A percentile compares a stretch with the other conserved stretches of the same genome.
phyloP scores from a whole-genome alignment of 2,329 filamentous ascomycete species.

The Sclerotinia minor region DNA sequence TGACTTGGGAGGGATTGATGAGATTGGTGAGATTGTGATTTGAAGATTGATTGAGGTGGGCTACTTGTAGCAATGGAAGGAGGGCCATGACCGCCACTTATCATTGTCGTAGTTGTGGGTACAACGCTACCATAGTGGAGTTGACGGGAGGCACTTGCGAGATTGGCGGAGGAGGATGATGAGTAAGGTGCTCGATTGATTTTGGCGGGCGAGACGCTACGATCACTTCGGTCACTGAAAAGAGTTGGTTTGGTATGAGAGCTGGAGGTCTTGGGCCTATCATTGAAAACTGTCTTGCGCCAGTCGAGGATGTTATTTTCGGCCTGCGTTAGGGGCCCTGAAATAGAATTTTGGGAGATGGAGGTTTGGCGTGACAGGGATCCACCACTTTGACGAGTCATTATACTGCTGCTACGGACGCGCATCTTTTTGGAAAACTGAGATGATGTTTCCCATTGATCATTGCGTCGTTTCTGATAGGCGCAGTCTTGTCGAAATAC shows the following conservation, averaged over 20 bases:
- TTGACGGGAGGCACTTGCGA: constrained; percentile 38
- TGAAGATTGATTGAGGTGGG: constrained; percentile 29
- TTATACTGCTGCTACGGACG: constrained; percentile 39
- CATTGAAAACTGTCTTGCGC: constrained; percentile 67
- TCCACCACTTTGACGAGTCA: constrained; percentile 52
- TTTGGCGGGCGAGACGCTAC: constrained; percentile 54
- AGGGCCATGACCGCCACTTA: constrained; percentile 23
- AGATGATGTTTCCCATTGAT: constrained; percentile 75
- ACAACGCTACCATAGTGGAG: constrained; percentile 34
- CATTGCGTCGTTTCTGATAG: constrained; percentile 71
- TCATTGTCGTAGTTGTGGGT: constrained; percentile 16
- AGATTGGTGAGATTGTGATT: constrained; percentile 2
- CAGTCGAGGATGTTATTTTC: constrained; percentile 88
- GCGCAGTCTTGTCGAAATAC: constrained; percentile 89
- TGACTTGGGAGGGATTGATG: constrained; percentile 8
- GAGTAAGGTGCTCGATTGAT: constrained; percentile 42
- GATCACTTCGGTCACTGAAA: constrained; percentile 47
- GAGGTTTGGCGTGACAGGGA: constrained; percentile 48
- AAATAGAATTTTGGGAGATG: constrained; percentile 40
- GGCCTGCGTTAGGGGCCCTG: constrained; percentile 43
- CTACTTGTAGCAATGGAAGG: constrained; percentile 37
- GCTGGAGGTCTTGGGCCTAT: constrained; percentile 44
- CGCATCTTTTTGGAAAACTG: constrained; percentile 60
- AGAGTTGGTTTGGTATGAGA: constrained; percentile 13
- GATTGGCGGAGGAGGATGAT: constrained; percentile 32